phyloP scores from a whole-genome alignment of 2,329 filamentous ascomycete genomes.

The Neobulgaria alba region DNA sequence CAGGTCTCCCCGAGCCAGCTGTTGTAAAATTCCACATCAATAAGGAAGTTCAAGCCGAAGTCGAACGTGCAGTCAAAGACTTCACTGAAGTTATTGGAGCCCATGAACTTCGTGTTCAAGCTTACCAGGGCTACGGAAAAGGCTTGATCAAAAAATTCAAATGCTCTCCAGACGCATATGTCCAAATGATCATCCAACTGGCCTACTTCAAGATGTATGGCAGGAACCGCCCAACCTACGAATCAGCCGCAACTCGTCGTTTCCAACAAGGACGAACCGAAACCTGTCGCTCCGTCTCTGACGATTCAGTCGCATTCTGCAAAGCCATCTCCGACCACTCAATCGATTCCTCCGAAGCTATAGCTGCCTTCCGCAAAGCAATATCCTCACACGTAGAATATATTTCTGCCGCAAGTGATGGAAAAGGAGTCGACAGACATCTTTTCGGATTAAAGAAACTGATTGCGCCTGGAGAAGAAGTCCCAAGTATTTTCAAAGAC shows the following conservation, averaged over 20 bases:
- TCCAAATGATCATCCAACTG: slow-evolving; percentile 97
- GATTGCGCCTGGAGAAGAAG: slow-evolving; percentile 67
- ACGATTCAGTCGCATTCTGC: slow-evolving; percentile 88
- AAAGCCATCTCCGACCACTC: slow-evolving; percentile 68
- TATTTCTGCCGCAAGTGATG: slow-evolving; percentile 80
- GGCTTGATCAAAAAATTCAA: slow-evolving; percentile 99
- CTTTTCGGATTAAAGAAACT: slow-evolving; percentile 96
- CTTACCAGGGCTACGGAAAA: slow-evolving; percentile 97
- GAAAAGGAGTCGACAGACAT: slow-evolving; percentile 90
- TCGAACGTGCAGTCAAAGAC: slow-evolving; percentile 68
- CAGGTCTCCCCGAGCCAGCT: slow-evolving; percentile 73
- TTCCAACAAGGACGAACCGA: slow-evolving; percentile 97
- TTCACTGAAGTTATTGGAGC: slow-evolving; percentile 74
- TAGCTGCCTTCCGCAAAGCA: slow-evolving; percentile 73
- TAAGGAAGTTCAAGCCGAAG: slow-evolving; percentile 64
- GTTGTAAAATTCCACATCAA: slow-evolving; percentile 72
- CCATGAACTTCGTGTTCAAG: slow-evolving; percentile 88
- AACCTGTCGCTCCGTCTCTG: slow-evolving; percentile 85
- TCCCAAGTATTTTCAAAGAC: slow-evolving; percentile 80
- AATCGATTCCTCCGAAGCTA: slow-evolving; percentile 53
- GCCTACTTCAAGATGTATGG: slow-evolving; percentile 99
- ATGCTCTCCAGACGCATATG: slow-evolving; percentile 93
- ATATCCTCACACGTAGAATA: slow-evolving; percentile 80
- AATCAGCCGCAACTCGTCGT: slow-evolving; percentile 86
- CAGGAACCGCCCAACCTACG: slow-evolving; percentile 94